Conservation (phyloP, 1,139 yeast genomes). For the Geotrichum phurueaensis region DNA sequence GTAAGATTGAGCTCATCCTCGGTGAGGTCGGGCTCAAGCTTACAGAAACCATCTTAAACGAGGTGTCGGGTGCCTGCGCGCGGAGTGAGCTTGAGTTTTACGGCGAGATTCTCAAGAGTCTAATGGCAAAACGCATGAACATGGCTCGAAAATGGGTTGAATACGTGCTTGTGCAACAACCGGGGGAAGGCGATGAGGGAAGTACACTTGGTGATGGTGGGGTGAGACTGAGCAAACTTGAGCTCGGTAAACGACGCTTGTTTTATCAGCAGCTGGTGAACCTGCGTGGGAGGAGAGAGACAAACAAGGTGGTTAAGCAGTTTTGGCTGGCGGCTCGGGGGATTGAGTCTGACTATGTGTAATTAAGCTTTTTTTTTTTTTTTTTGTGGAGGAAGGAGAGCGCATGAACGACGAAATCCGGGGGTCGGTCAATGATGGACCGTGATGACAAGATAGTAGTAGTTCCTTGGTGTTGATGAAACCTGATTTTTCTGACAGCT, state of each 20-base stretch:
- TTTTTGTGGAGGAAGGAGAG: neutral
- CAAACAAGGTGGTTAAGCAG: constrained; percentile 50
- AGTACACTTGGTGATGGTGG: constrained; percentile 18
- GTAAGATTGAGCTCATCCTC: constrained; percentile 8
- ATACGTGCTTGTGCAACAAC: constrained; percentile 34
- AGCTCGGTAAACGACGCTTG: constrained; percentile 27
- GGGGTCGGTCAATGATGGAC: neutral
- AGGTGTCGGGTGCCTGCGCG: constrained; percentile 42
- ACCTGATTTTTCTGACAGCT: neutral
- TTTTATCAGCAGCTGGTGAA: constrained; percentile 53
- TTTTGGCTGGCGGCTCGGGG: constrained; percentile 54
- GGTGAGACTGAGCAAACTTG: constrained; percentile 23
- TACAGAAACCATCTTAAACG: constrained; percentile 24
- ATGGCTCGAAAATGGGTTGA: constrained; percentile 45
- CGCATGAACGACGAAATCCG: neutral
- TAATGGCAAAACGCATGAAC: constrained; percentile 50
- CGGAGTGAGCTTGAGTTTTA: constrained; percentile 58
- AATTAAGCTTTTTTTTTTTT: neutral
- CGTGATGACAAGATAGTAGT: neutral
- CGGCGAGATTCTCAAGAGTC: constrained; percentile 48
- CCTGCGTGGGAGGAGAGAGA: constrained; percentile 60
- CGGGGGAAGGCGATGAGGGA: constrained; percentile 15
- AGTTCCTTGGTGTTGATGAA: neutral
- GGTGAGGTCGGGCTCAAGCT: constrained; percentile 27
- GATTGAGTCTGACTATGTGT: constrained; percentile 27